These are phyloP conservation scores for Kwoniella heveanensis DNA, from an alignment of 768 basidiomycete species.

Conservation along the genomic window DNA sequence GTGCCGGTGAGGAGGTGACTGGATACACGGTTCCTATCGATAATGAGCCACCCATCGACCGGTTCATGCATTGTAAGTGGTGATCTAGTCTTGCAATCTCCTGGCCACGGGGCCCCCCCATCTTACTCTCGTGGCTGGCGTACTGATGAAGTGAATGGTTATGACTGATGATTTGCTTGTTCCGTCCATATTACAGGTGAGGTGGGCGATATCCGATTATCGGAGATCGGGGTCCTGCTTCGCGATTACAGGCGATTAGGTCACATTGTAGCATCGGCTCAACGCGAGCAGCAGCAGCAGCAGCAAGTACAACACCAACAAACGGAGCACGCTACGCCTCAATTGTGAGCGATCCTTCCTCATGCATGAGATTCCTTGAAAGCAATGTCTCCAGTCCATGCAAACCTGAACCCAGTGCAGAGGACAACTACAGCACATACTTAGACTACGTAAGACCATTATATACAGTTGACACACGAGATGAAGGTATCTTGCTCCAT, in stretches of 20 bases:
- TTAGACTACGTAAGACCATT: too few species aligned
- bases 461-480: too few species aligned
- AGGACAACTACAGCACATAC: too few species aligned
- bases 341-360: constrained; percentile 1
- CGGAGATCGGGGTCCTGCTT: constrained; percentile 78
- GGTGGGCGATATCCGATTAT: constrained; percentile 74
- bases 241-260: constrained; percentile 76
- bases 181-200: constrained; percentile 60
- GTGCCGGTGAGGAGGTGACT: neutral
- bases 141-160: constrained; percentile 25
- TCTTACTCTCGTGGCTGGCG: too few species aligned
- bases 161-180: constrained; percentile 24
- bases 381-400: too few species aligned
- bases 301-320: too few species aligned
- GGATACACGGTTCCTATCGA: constrained; percentile 2
- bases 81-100: neutral
- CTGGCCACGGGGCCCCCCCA: too few species aligned
- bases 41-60: constrained; percentile 57
- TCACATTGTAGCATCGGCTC: constrained; percentile 19
- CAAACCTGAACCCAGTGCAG: too few species aligned
- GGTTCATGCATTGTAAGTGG: constrained; percentile 47
- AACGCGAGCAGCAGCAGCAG: constrained; percentile 5
- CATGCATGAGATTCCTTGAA: too few species aligned
- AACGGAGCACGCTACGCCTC: neutral
- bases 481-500: too few species aligned